Base-by-base conservation (phyloP, 225 moss, liverwort and hornwort species). In the Rhytidiadelphus loreus region DNA sequence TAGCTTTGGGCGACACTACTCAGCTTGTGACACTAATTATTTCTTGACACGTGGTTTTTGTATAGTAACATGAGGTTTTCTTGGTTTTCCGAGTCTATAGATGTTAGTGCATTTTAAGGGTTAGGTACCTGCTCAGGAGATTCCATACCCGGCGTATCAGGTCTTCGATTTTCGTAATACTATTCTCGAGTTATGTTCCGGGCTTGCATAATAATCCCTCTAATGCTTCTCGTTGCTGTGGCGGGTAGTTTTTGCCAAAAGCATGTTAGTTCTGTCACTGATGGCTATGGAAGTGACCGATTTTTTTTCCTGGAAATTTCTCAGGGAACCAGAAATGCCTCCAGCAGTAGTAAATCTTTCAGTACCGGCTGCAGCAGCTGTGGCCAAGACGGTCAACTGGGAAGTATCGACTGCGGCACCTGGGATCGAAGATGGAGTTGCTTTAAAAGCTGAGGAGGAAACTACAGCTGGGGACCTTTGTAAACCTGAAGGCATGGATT, bases 311-410 rank as follows among this genome's bases (percentile, higher is more conserved):
- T 92, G 86, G 72, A 74, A 73, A 78, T 74, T 57, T 56, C 39
- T 82, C 83, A 93, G 93, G 92, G 90, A 92, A 65, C 66, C 41
- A 75, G 83, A 86, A 83, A 79, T 83, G 35, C 53, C 87, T 62
- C 69, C 88, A 56, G 66, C 84, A 68, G 81, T 56, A 77, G 79
- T 81, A 76, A 37, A 46, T 80, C 76, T 75, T 74, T 75, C 35
- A 66, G 80, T 80, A 21, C 80, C 88, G 37, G 78, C 77, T 82
- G 64, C 81, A 44, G 78, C 82, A 81, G 64, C 88, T 85, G 86
- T 44, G 82, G 44, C 69, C 80, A 92, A 87, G 82, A 90, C 52
- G 82, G 86, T 90, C 58, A 86, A 84, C n/a, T 88, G 88, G 88
- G 81, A 64, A 78, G 85, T 82, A 35, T 59, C 88, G 60, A 88